Evolutionary conservation across 139 green algal genomes (phyloP).

Genomic region (Coccomyxa sp.): DNA sequence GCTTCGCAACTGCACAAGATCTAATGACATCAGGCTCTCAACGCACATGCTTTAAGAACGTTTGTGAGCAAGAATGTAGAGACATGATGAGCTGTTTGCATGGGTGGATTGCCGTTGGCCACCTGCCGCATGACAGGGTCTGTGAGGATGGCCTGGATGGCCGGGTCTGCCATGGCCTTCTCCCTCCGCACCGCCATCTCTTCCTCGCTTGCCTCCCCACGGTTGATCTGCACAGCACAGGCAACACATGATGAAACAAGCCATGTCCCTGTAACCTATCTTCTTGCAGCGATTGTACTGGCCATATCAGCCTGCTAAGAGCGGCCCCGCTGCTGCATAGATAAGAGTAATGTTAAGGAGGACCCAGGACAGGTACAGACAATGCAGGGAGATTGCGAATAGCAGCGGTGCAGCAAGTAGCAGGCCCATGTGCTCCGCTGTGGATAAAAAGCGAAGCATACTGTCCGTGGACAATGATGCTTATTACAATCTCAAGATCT

Average conservation of each 20-base stretch:
- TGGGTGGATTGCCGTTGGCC: not conserved
- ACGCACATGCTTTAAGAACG: no score
- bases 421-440: no score
- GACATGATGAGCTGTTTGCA: not conserved
- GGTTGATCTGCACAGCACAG: slow-evolving; percentile 30
- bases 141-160: slow-evolving; percentile 90
- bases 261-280: not conserved
- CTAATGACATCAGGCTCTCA: no score
- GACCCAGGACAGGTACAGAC: not conserved
- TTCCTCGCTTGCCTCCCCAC: slow-evolving; percentile 71
- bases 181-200: slow-evolving; percentile 89
- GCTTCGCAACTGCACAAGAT: no score
- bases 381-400: no score
- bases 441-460: no score
- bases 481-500: no score
- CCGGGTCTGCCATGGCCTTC: slow-evolving; percentile 86
- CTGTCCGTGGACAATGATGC: no score
- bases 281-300: not conserved
- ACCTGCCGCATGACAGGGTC: slow-evolving; percentile 92
- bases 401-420: no score
- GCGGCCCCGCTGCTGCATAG: not conserved
- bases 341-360: not conserved
- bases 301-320: not conserved
- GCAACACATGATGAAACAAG: not conserved
- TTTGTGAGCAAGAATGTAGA: not conserved